These are phyloP conservation scores for Cryphonectria carpinicola DNA, from an alignment of 2,329 filamentous ascomycete genomes.

Conservation along the genomic window DNA sequence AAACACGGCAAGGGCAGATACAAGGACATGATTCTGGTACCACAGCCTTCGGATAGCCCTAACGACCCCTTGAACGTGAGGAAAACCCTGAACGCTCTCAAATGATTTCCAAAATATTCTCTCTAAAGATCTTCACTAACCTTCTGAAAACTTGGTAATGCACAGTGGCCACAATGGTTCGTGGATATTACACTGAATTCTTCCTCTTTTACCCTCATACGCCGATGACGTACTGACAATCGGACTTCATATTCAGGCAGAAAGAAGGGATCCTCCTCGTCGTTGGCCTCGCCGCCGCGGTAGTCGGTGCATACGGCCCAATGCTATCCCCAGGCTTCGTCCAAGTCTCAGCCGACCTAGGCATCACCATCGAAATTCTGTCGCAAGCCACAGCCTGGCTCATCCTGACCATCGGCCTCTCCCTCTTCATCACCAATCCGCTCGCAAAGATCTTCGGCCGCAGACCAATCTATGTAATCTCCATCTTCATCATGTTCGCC, in stretches of 20 bases:
- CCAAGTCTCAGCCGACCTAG: conserved; percentile 46
- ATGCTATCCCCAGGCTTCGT: conserved; percentile 56
- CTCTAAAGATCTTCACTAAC: conserved; percentile 32
- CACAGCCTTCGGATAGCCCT: conserved; percentile 52
- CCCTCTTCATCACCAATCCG: conserved; percentile 55
- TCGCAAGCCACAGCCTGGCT: conserved; percentile 53
- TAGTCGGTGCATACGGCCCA: conserved; percentile 55
- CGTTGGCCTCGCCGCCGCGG: conserved; percentile 48
- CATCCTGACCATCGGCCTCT: conserved; percentile 51
- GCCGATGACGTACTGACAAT: not conserved
- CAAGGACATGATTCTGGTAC: conserved; percentile 42
- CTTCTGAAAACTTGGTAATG: not conserved
- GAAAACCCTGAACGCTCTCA: not conserved
- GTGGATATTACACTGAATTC: not conserved
- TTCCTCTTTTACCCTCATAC: not conserved
- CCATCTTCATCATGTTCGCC: conserved; percentile 51
- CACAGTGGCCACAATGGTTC: conserved; percentile 45
- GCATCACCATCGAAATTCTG: conserved; percentile 48
- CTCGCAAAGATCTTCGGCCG: conserved; percentile 55
- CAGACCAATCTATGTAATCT: conserved; percentile 53
- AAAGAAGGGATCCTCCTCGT: conserved; percentile 52
- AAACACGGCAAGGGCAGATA: conserved; percentile 39
- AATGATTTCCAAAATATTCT: conserved; percentile 31
- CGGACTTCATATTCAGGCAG: conserved; percentile 26
- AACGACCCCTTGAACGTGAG: conserved; percentile 50